phyloP scores from a whole-genome alignment of 2,329 filamentous ascomycete genomes.

The Celoporthe dispersa region DNA sequence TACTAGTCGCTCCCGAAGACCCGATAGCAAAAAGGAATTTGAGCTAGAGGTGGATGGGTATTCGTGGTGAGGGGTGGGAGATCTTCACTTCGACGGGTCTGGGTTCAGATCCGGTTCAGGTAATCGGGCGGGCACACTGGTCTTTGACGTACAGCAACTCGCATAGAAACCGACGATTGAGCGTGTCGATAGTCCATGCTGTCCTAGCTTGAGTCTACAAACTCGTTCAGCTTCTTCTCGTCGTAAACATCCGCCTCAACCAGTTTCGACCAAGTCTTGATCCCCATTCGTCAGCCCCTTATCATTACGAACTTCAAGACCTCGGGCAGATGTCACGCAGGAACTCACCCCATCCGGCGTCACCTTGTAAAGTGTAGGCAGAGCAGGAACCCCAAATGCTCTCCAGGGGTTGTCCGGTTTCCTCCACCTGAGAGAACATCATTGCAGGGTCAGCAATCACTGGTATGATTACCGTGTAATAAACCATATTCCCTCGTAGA shows the following conservation, averaged over 20 bases:
- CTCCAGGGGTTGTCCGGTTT: conserved; percentile 34
- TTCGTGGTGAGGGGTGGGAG: too few species aligned
- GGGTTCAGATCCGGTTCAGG: too few species aligned
- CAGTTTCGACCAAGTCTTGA: conserved; percentile 33
- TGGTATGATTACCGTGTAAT: neutral
- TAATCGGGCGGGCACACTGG: too few species aligned
- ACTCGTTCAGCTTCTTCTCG: conserved; percentile 34
- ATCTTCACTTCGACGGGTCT: too few species aligned
- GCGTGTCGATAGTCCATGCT: neutral
- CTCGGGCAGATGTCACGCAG: neutral
- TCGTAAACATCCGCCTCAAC: conserved; percentile 36
- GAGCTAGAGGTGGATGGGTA: too few species aligned
- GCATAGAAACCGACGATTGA: neutral
- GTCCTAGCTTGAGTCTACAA: conserved; percentile 24
- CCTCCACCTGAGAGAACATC: conserved; percentile 32
- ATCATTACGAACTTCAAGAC: too few species aligned
- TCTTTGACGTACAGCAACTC: neutral
- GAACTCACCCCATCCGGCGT: conserved; percentile 33
- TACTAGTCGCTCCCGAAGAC: too few species aligned
- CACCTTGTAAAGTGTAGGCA: conserved; percentile 36
- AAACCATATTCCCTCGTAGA: neutral
- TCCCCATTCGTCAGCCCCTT: conserved; percentile 22
- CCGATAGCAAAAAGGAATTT: too few species aligned
- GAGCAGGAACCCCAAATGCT: conserved; percentile 33
- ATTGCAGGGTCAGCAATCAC: neutral